phyloP scores from a whole-genome alignment of 495 filamentous ascomycete genomes.

The Penicillium parvum region DNA sequence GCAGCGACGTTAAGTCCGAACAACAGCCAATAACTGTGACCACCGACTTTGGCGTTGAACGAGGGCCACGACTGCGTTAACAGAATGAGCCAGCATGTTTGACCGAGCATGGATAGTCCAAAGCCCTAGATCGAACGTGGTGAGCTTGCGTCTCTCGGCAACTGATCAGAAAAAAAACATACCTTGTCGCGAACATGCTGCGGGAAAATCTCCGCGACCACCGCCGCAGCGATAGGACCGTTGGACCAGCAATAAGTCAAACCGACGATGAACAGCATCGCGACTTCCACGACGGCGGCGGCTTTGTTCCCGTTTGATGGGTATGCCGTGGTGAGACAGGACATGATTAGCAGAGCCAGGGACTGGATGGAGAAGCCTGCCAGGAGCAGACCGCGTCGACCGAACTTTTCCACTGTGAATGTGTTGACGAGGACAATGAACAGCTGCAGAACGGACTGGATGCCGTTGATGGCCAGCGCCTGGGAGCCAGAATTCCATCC shows the following conservation, averaged over 20 bases:
- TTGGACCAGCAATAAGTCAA: slow-evolving; percentile 38
- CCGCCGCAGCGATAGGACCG: slow-evolving; percentile 28
- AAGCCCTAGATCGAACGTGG: slow-evolving; percentile 14
- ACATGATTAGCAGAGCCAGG: slow-evolving; percentile 27
- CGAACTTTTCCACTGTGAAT: slow-evolving; percentile 35
- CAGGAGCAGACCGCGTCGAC: slow-evolving; percentile 28
- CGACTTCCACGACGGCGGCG: slow-evolving; percentile 31
- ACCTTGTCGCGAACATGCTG: slow-evolving; percentile 36
- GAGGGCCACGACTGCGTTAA: slow-evolving; percentile 36
- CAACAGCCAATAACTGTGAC: slow-evolving; percentile 32
- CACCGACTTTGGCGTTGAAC: slow-evolving; percentile 30
- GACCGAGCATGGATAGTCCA: slow-evolving; percentile 30
- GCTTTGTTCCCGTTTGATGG: slow-evolving; percentile 30
- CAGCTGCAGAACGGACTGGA: slow-evolving; percentile 33
- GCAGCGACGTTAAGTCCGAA: slow-evolving; percentile 32
- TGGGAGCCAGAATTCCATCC: slow-evolving; percentile 33
- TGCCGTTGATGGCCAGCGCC: slow-evolving; percentile 32
- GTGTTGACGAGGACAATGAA: slow-evolving; percentile 37
- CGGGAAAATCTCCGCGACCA: slow-evolving; percentile 37
- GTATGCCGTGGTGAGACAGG: slow-evolving; percentile 30
- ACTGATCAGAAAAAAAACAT: background rate
- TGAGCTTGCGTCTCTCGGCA: background rate
- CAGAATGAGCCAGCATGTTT: slow-evolving; percentile 30
- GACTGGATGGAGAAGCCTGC: slow-evolving; percentile 32
- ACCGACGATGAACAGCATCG: slow-evolving; percentile 36